These are phyloP conservation scores for Lactarius indigo DNA, from an alignment of 768 basidiomycete genomes.

Conservation along the genomic window DNA sequence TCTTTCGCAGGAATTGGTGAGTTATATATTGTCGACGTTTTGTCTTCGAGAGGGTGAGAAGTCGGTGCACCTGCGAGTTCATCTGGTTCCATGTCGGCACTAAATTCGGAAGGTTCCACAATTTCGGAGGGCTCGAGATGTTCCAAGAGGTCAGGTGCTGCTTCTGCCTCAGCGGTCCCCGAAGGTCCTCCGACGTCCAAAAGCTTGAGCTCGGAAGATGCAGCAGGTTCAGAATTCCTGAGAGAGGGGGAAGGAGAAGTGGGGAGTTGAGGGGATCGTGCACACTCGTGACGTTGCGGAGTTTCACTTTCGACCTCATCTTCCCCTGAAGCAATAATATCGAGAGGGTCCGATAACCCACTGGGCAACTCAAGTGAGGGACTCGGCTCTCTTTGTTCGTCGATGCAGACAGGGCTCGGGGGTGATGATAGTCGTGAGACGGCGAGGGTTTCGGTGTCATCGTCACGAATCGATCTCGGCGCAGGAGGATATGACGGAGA, in stretches of 20 bases:
- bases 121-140: conserved; percentile 7
- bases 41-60: conserved; percentile 2
- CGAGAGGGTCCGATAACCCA: conserved; percentile 20
- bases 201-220: background rate
- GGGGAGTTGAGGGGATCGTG: background rate
- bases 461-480: background rate
- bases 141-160: background rate
- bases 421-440: conserved; percentile 9
- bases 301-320: conserved; percentile 2
- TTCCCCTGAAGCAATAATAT: conserved; percentile 15
- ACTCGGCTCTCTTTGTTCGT: conserved; percentile 6
- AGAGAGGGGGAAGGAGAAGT: background rate
- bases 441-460: background rate
- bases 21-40: background rate
- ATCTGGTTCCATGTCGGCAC: conserved; percentile 5
- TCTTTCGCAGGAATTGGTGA: background rate
- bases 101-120: conserved; percentile 3
- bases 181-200: background rate
- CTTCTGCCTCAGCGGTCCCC: background rate
- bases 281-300: background rate
- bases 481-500: background rate
- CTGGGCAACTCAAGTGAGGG: background rate
- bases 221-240: background rate
- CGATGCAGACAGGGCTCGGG: conserved; percentile 10
- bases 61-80: background rate